A percentile compares a stretch with the other conserved stretches of the same genome.
These are phyloP conservation scores for Saccharomyces hybrid DNA, from an alignment of 1,139 yeast genomes.

Conservation along the genomic window DNA sequence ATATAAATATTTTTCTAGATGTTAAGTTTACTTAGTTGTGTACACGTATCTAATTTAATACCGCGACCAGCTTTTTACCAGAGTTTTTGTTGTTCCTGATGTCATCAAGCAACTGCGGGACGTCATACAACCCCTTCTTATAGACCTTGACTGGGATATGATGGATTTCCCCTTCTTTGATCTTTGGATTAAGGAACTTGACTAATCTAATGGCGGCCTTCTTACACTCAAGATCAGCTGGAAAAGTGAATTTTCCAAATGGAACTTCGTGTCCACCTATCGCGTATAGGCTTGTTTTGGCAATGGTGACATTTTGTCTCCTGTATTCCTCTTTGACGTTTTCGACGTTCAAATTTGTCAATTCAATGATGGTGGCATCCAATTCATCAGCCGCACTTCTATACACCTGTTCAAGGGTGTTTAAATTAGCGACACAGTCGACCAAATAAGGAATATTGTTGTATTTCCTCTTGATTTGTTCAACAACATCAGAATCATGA, in stretches of 20 bases:
- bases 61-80: constrained; percentile 27
- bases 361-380: constrained; percentile 27
- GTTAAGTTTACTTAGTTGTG: not conserved
- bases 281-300: constrained; percentile 21
- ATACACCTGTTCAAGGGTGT: constrained; percentile 40
- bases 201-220: constrained; percentile 18
- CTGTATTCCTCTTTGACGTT: constrained; percentile 22
- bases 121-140: constrained; percentile 23
- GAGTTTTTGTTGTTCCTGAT: constrained; percentile 25
- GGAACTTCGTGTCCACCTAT: constrained; percentile 24
- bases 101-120: constrained; percentile 21
- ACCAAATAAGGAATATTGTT: constrained; percentile 33
- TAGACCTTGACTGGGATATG: constrained; percentile 26
- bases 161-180: constrained; percentile 24
- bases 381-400: constrained; percentile 37
- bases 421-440: constrained; percentile 44
- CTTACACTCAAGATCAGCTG: constrained; percentile 24
- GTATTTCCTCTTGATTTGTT: constrained; percentile 41
- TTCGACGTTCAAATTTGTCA: constrained; percentile 18
- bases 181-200: constrained; percentile 20
- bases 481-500: constrained; percentile 45
- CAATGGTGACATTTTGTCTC: constrained; percentile 24
- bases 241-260: constrained; percentile 26
- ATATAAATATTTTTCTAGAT: not conserved
- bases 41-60: constrained; percentile 1